Conservation (phyloP, 805 yeast species). For the Candida insectorum region DNA sequence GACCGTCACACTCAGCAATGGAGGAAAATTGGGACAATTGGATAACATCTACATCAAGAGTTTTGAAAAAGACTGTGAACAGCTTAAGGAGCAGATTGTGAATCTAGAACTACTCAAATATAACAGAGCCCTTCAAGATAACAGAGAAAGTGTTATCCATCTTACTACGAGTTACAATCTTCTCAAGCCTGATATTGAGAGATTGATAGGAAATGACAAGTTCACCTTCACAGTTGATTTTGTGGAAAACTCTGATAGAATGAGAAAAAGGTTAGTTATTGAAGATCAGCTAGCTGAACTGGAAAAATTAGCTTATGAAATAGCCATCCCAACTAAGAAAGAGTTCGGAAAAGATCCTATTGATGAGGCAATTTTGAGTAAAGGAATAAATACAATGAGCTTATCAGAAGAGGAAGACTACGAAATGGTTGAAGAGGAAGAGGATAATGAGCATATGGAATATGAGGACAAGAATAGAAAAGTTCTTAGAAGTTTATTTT, state of each 20-base stretch:
- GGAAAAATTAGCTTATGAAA: constrained; percentile 39
- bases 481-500: constrained; percentile 62
- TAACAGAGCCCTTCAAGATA: constrained; percentile 60
- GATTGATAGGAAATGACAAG: constrained; percentile 25
- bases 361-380: constrained; percentile 10
- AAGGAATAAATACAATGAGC: constrained; percentile 26
- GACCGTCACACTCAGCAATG: constrained; percentile 29
- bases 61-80: constrained; percentile 33
- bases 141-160: constrained; percentile 54
- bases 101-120: constrained; percentile 46
- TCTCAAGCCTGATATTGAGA: constrained; percentile 40
- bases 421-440: constrained; percentile 43
- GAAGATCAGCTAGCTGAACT: constrained; percentile 47
- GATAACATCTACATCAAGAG: constrained; percentile 32
- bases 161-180: constrained; percentile 46
- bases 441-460: constrained; percentile 21
- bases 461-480: constrained; percentile 72
- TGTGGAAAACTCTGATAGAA: constrained; percentile 67
- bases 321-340: constrained; percentile 35
- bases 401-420: constrained; percentile 26
- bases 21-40: constrained; percentile 31
- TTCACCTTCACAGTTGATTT: constrained; percentile 54
- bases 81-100: constrained; percentile 30
- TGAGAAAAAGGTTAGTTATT: constrained; percentile 58
- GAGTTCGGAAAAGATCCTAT: constrained; percentile 2